Evolutionary conservation across 2,329 filamentous ascomycete genomes (phyloP).

Genomic region (Whalleya microplaca): DNA sequence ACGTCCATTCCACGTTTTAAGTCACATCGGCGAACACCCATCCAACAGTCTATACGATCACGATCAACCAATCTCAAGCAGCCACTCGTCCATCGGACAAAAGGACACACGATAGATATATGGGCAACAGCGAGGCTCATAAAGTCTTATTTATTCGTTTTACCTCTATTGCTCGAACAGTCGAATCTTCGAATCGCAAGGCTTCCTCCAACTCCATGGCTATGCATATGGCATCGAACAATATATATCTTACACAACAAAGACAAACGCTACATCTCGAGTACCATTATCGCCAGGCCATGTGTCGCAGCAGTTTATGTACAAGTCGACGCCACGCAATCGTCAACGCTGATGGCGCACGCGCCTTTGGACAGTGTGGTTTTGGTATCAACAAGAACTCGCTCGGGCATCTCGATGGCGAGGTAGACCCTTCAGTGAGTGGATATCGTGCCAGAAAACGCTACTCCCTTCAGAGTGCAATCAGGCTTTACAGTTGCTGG

Average conservation of each 20-base stretch:
- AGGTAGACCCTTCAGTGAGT: background rate
- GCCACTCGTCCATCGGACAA: background rate
- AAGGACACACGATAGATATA: background rate
- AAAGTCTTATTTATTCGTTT: constrained; percentile 11
- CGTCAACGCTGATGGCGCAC: constrained; percentile 4
- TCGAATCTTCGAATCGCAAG: background rate
- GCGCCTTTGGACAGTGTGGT: constrained; percentile 7
- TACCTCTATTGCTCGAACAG: background rate
- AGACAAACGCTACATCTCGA: constrained; percentile 9
- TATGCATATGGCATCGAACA: constrained; percentile 31
- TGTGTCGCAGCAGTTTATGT: constrained; percentile 29
- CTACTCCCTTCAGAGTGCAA: background rate
- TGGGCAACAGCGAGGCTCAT: background rate
- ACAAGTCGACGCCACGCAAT: constrained; percentile 24
- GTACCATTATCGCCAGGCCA: constrained; percentile 14
- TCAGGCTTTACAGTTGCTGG: background rate
- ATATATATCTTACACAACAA: constrained; percentile 30
- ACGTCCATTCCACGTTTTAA: too few species aligned
- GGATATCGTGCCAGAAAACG: background rate
- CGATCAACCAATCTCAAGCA: background rate
- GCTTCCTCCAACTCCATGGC: constrained; percentile 24
- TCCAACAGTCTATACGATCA: background rate
- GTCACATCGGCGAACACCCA: background rate
- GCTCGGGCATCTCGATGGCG: too few species aligned
- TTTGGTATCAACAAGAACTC: constrained; percentile 19